Conservation (phyloP, 2,329 filamentous ascomycete genomes). For the Hymenotorrendiella dingleyae region DNA sequence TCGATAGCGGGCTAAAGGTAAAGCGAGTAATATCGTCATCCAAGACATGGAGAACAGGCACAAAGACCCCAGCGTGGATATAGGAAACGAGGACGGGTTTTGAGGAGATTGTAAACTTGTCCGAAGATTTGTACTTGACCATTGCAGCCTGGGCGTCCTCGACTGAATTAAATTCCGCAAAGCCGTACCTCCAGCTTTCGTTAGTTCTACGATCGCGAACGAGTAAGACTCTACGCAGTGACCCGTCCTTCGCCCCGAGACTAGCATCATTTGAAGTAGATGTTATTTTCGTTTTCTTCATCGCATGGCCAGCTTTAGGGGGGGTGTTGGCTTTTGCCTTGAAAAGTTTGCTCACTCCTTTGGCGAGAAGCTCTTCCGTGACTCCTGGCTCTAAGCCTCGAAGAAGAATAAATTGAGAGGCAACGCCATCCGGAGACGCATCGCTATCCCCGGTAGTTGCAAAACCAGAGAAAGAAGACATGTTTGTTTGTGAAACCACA, state of each 20-base stretch:
- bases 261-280: conserved; percentile 47
- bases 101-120: conserved; percentile 73
- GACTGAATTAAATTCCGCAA: conserved; percentile 73
- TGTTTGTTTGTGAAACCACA: conserved; percentile 32
- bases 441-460: conserved; percentile 49
- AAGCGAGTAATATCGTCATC: conserved; percentile 52
- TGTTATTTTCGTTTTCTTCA: conserved; percentile 42
- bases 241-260: conserved; percentile 62
- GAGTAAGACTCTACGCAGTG: conserved; percentile 70
- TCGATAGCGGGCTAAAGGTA: conserved; percentile 66
- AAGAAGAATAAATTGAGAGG: conserved; percentile 70
- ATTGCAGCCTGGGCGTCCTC: conserved; percentile 72
- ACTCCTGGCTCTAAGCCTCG: conserved; percentile 65
- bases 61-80: conserved; percentile 80
- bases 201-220: conserved; percentile 67
- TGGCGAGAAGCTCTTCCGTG: conserved; percentile 65
- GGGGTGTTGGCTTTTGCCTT: conserved; percentile 41
- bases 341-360: conserved; percentile 69
- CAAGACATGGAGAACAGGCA: conserved; percentile 59
- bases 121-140: conserved; percentile 62
- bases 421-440: conserved; percentile 41
- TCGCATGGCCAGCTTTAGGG: conserved; percentile 29
- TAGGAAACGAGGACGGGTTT: conserved; percentile 66
- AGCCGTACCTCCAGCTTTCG: conserved; percentile 75
- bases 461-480: conserved; percentile 35